Percentiles rank a stretch among this genome's conserved stretches.
Conservation (phyloP, 768 basidiomycete genomes). For the Pisolithus orientalis region DNA sequence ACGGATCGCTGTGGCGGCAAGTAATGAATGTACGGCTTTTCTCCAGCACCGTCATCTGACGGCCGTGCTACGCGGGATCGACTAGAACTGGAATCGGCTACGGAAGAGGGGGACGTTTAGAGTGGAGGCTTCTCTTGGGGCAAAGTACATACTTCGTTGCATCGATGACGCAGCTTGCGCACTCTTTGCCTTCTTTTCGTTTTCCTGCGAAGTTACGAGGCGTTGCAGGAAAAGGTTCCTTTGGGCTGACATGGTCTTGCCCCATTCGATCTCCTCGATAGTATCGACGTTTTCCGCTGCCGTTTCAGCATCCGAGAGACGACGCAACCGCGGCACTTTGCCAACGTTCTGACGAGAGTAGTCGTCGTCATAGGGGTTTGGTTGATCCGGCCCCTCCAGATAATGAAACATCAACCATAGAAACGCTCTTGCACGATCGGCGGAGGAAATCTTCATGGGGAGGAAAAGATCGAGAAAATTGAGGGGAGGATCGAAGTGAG, state of each 20-base stretch:
- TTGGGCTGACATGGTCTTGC: constrained; percentile 62
- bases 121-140: neutral
- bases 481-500: constrained; percentile 68
- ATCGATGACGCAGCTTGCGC: constrained; percentile 24
- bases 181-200: constrained; percentile 43
- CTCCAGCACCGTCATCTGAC: constrained; percentile 18
- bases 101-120: constrained; percentile 3
- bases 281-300: constrained; percentile 73
- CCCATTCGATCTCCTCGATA: constrained; percentile 72
- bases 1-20: constrained; percentile 22
- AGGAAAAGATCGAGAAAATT: constrained; percentile 85
- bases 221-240: constrained; percentile 67
- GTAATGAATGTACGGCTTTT: constrained; percentile 31
- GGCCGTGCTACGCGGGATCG: constrained; percentile 22
- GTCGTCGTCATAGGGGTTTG: constrained; percentile 75
- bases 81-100: constrained; percentile 16
- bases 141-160: constrained; percentile 15
- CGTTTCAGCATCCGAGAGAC: constrained; percentile 50
- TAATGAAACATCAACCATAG: constrained; percentile 83
- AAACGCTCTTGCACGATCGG: constrained; percentile 70
- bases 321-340: constrained; percentile 58
- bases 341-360: constrained; percentile 50
- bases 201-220: constrained; percentile 51
- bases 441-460: constrained; percentile 65
- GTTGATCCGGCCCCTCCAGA: constrained; percentile 54